Percentiles rank a stretch among this genome's conserved stretches.
Evolutionary conservation across 148 eudicot species (phyloP).

Genomic region (Tetragonia tetragonoides): DNA sequence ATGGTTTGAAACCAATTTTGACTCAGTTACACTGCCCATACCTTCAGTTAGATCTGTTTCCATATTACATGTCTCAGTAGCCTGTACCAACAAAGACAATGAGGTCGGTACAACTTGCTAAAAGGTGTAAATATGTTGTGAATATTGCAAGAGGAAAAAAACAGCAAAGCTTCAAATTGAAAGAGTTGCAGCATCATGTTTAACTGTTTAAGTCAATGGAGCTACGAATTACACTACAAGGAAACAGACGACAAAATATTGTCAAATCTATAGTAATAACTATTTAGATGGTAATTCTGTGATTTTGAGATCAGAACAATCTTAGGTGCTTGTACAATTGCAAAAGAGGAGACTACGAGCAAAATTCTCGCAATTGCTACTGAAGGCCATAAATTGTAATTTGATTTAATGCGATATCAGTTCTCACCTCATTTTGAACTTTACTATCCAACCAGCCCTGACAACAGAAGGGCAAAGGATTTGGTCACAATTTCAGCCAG

Average conservation of each 20-base stretch:
- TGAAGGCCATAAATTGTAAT: not conserved
- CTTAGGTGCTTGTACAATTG: not conserved
- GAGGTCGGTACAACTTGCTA: not conserved
- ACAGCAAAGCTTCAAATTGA: too few relatives aligned
- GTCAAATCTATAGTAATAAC: not conserved
- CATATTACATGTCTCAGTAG: constrained; percentile 24
- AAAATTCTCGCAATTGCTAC: not conserved
- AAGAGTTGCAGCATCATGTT: not conserved
- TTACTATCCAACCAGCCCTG: constrained; percentile 34
- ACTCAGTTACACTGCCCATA: constrained; percentile 2
- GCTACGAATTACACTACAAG: not conserved
- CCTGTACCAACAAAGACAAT: constrained; percentile 16
- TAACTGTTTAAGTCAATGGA: not conserved
- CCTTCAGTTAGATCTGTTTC: constrained; percentile 33
- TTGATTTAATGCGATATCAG: not conserved
- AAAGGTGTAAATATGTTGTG: too few relatives aligned
- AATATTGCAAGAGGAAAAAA: not conserved
- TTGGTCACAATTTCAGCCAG: not conserved
- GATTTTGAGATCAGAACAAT: not conserved
- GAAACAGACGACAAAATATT: not conserved
- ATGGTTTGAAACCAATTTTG: not conserved
- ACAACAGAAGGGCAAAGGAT: not conserved
- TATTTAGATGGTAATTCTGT: not conserved
- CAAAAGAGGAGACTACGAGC: not conserved
- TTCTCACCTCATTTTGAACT: constrained; percentile 25